Conservation (phyloP, 768 basidiomycete genomes). For the Xerocomus brunneocitrinus region DNA sequence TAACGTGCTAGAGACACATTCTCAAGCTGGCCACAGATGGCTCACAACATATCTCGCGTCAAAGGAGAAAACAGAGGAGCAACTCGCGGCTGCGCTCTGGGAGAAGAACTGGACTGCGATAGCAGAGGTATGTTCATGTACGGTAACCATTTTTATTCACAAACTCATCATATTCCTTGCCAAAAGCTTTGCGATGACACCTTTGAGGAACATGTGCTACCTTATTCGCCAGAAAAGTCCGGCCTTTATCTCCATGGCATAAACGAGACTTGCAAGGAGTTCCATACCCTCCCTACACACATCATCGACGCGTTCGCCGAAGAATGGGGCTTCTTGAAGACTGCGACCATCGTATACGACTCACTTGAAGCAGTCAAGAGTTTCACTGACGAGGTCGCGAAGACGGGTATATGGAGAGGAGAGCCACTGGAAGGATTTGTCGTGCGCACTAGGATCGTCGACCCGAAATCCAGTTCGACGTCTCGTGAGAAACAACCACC, state of each 20-base stretch:
- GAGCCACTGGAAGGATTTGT: conserved; percentile 93
- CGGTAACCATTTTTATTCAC: not conserved
- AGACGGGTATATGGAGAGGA: conserved; percentile 74
- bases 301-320: conserved; percentile 75
- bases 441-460: conserved; percentile 67
- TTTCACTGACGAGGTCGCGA: conserved; percentile 67
- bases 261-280: conserved; percentile 62
- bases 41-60: conserved; percentile 52
- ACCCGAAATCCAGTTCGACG: conserved; percentile 32
- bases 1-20: conserved; percentile 55
- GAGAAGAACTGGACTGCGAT: conserved; percentile 84
- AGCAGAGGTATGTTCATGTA: conserved; percentile 64
- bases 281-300: conserved; percentile 65
- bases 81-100: conserved; percentile 75
- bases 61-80: conserved; percentile 61
- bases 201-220: conserved; percentile 95
- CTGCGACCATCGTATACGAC: conserved; percentile 48
- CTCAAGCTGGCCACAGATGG: conserved; percentile 83
- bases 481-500: conserved; percentile 44
- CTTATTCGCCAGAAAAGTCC: conserved; percentile 74
- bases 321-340: conserved; percentile 90
- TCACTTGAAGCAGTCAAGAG: conserved; percentile 61
- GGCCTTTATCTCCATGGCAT: conserved; percentile 93
- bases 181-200: conserved; percentile 90
- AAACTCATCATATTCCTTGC: not conserved